phyloP scores from a whole-genome alignment of 2,329 filamentous ascomycete genomes.

The Fusarium longipes region DNA sequence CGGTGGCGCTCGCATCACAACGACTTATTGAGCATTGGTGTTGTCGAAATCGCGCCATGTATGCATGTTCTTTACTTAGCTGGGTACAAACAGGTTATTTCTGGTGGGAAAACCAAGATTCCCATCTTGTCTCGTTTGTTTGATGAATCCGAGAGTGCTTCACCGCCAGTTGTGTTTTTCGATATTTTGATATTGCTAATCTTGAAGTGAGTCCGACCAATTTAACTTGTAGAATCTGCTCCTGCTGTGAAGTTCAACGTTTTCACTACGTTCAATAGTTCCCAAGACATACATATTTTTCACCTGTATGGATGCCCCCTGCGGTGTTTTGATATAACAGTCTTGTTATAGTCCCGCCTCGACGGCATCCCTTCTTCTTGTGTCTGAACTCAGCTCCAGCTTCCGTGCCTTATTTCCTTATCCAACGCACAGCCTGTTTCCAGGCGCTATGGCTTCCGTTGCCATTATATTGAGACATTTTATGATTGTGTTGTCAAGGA shows the following conservation, averaged over 20 bases:
- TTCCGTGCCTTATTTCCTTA: slow-evolving; percentile 4
- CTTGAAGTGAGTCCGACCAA: slow-evolving; percentile 26
- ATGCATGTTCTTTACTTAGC: slow-evolving; percentile 40
- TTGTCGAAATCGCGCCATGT: slow-evolving; percentile 32
- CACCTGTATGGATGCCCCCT: slow-evolving; percentile 5
- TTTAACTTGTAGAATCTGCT: slow-evolving; percentile 16
- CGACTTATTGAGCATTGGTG: slow-evolving; percentile 18
- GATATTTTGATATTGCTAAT: slow-evolving; percentile 15
- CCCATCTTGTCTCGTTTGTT: slow-evolving; percentile 30
- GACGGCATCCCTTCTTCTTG: slow-evolving; percentile 1
- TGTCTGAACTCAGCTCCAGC: background rate
- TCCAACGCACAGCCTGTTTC: slow-evolving; percentile 1
- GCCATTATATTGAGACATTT: slow-evolving; percentile 1
- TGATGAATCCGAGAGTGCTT: slow-evolving; percentile 20
- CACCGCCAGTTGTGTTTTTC: slow-evolving; percentile 44
- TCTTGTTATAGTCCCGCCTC: slow-evolving; percentile 7
- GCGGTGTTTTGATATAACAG: background rate
- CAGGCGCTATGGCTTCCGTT: slow-evolving; percentile 5
- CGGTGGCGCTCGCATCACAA: slow-evolving; percentile 9
- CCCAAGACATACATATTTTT: background rate
- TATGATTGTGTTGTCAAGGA: background rate
- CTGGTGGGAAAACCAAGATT: slow-evolving; percentile 21
- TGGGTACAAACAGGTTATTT: slow-evolving; percentile 29
- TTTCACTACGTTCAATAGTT: background rate
- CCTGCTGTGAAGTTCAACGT: background rate